A percentile compares a stretch with the other conserved stretches of the same genome.
phyloP scores from a whole-genome alignment of 2,329 filamentous ascomycete genomes.

The Aspergillus ustus region DNA sequence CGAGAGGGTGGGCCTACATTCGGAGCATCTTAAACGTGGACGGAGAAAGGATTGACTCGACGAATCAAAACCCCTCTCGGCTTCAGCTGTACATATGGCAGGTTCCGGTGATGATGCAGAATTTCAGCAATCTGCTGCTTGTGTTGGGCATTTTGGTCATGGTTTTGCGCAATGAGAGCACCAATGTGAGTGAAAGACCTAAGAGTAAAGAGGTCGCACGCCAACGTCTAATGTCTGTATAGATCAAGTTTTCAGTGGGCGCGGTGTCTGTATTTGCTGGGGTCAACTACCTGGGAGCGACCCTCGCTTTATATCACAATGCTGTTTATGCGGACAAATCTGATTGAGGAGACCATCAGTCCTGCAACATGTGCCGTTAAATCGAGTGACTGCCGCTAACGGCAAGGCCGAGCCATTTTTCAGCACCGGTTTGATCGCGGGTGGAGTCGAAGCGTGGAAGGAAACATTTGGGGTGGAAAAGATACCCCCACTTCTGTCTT shows the following conservation, averaged over 20 bases:
- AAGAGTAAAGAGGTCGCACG: not conserved
- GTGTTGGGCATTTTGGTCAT: not conserved
- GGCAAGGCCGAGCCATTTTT: too few species aligned
- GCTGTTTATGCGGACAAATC: not conserved
- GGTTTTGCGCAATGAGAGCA: not conserved
- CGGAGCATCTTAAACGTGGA: not conserved
- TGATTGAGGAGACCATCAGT: not conserved
- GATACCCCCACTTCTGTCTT: not conserved
- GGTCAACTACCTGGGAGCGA: not conserved
- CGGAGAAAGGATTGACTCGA: not conserved
- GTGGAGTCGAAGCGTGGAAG: not conserved
- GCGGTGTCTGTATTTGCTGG: slow-evolving; percentile 1
- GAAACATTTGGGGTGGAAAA: not conserved
- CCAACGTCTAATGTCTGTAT: not conserved
- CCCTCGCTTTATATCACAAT: not conserved
- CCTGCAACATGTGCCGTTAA: too few species aligned
- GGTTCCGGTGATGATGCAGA: not conserved
- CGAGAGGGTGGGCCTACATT: not conserved
- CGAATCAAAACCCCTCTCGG: not conserved
- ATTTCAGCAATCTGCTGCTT: not conserved
- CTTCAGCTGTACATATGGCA: not conserved
- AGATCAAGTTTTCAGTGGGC: not conserved
- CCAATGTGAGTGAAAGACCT: not conserved
- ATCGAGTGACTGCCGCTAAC: too few species aligned
- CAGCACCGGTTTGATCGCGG: too few species aligned